phyloP scores from a whole-genome alignment of 164 flowering plant species.

The Piper betle region DNA sequence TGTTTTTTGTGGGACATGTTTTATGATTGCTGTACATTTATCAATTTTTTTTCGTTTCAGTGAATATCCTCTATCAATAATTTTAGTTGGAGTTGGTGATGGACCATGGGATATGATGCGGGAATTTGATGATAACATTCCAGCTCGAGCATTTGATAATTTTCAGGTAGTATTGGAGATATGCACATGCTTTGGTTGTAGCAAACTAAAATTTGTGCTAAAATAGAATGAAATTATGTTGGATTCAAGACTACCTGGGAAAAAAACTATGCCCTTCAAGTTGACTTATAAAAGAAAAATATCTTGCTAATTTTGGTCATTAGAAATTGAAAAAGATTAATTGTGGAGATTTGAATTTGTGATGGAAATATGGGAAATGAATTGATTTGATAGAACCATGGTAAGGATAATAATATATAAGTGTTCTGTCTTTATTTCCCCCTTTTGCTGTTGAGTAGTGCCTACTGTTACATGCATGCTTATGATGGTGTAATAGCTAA shows the following conservation, averaged over 20 bases:
- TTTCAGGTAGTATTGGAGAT: constrained; percentile 39
- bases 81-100: constrained; percentile 90
- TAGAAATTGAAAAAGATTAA: no score
- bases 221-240: no score
- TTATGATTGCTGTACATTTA: neutral
- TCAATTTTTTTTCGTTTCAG: constrained; percentile 21
- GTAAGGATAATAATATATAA: neutral
- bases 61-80: constrained; percentile 68
- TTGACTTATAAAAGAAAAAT: no score
- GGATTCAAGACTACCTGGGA: neutral
- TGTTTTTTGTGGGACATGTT: neutral
- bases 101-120: constrained; percentile 96
- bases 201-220: neutral
- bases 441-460: neutral
- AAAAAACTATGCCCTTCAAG: no score
- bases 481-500: neutral
- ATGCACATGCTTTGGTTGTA: neutral
- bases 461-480: neutral
- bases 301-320: no score
- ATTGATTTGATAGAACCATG: neutral
- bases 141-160: constrained; percentile 80
- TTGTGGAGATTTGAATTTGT: no score
- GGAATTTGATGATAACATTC: constrained; percentile 88
- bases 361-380: neutral
- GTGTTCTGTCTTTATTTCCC: neutral